A percentile compares a stretch with the other conserved stretches of the same genome.
Conservation (phyloP, 129 eudicot genomes). For the Erigeron canadensis region DNA sequence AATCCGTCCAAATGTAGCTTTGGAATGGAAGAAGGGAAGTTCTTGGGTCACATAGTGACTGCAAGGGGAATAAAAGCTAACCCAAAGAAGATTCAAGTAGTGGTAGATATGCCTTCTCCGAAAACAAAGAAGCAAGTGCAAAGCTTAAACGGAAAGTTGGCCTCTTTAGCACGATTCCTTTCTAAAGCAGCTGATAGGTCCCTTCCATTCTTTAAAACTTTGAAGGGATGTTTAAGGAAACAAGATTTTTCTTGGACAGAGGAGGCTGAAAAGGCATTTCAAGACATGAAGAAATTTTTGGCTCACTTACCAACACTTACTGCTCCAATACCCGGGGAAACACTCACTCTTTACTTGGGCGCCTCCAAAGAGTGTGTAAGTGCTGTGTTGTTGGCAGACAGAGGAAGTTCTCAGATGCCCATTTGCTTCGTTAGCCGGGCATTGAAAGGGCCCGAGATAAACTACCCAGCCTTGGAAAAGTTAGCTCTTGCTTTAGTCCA, state of each 20-base stretch:
- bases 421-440: not conserved
- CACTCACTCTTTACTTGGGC: not conserved
- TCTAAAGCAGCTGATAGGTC: no score
- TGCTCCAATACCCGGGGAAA: not conserved
- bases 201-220: not conserved
- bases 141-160: no score
- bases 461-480: not conserved
- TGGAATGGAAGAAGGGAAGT: not conserved
- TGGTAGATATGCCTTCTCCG: not conserved
- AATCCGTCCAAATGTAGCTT: not conserved
- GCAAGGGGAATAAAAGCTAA: not conserved
- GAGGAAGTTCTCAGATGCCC: not conserved
- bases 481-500: not conserved
- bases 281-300: not conserved
- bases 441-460: not conserved
- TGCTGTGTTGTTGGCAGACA: not conserved
- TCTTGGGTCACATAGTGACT: not conserved
- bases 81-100: not conserved
- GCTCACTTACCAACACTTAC: not conserved
- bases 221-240: not conserved
- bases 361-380: not conserved
- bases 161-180: no score
- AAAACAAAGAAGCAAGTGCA: no score
- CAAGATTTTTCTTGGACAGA: not conserved
- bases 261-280: not conserved